Percentiles rank a stretch among this genome's conserved stretches.
phyloP scores from a whole-genome alignment of 1,139 yeast genomes.

The Candida tropicalis region DNA sequence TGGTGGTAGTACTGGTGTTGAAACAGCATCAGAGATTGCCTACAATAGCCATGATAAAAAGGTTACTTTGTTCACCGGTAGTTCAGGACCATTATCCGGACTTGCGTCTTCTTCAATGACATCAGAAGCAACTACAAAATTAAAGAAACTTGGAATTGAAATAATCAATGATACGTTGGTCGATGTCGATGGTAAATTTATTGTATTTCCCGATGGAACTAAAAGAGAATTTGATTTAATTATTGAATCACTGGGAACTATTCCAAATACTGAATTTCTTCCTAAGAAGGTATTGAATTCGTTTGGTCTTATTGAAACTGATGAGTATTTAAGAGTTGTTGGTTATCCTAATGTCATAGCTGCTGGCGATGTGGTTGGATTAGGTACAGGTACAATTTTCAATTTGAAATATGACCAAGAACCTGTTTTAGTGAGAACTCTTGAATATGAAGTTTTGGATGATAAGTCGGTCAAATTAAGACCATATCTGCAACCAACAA shows the following conservation, averaged over 20 bases:
- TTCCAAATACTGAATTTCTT: constrained; percentile 31
- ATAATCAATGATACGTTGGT: constrained; percentile 26
- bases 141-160: constrained; percentile 26
- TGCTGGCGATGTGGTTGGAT: constrained; percentile 35
- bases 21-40: constrained; percentile 39
- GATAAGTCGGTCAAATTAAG: constrained; percentile 15
- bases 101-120: constrained; percentile 19
- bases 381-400: constrained; percentile 24
- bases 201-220: constrained; percentile 20
- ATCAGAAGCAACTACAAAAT: constrained; percentile 21
- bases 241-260: constrained; percentile 24
- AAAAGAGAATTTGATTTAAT: constrained; percentile 28
- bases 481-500: constrained; percentile 16
- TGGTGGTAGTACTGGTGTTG: constrained; percentile 47
- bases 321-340: constrained; percentile 26
- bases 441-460: constrained; percentile 22
- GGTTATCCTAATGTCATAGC: constrained; percentile 30
- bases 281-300: constrained; percentile 20
- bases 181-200: constrained; percentile 9
- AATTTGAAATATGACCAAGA: constrained; percentile 30
- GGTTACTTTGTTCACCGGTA: constrained; percentile 33
- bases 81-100: constrained; percentile 24
- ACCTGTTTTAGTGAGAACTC: constrained; percentile 20
- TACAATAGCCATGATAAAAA: constrained; percentile 20
- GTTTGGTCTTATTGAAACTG: constrained; percentile 27